phyloP scores from a whole-genome alignment of 2,329 filamentous ascomycete genomes.

The Teratosphaeria nubilosa region DNA sequence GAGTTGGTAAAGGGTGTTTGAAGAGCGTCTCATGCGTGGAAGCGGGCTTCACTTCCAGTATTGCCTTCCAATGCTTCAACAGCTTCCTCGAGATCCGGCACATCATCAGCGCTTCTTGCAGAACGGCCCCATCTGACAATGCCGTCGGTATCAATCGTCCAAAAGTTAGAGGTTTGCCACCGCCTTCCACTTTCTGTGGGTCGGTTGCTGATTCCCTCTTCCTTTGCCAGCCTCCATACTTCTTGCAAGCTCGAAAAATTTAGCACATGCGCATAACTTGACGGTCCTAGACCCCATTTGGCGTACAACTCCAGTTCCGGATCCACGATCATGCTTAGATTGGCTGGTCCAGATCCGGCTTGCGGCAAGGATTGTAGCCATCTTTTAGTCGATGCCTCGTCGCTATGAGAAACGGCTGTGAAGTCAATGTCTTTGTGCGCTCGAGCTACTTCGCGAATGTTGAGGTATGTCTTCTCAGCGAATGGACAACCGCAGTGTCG shows the following conservation, averaged over 20 bases:
- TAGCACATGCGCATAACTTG: slow-evolving; percentile 52
- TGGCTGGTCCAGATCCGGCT: slow-evolving; percentile 45
- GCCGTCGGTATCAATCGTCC: slow-evolving; percentile 47
- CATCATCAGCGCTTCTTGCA: slow-evolving; percentile 38
- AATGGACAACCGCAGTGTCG: slow-evolving; percentile 67
- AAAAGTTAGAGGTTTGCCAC: slow-evolving; percentile 61
- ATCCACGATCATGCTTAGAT: slow-evolving; percentile 52
- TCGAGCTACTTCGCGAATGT: slow-evolving; percentile 43
- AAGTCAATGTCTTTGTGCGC: slow-evolving; percentile 43
- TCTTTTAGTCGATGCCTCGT: slow-evolving; percentile 41
- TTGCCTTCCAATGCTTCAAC: slow-evolving; percentile 26
- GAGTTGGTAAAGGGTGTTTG: too few species aligned
- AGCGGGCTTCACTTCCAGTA: too few species aligned
- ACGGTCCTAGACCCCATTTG: slow-evolving; percentile 55
- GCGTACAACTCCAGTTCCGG: slow-evolving; percentile 50
- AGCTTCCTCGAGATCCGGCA: slow-evolving; percentile 44
- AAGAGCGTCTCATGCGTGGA: too few species aligned
- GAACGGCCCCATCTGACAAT: slow-evolving; percentile 44
- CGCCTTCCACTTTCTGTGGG: slow-evolving; percentile 55
- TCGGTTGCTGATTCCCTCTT: slow-evolving; percentile 57
- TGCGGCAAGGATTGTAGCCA: slow-evolving; percentile 41
- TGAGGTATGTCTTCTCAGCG: slow-evolving; percentile 40
- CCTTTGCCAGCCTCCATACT: slow-evolving; percentile 47
- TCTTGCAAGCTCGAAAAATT: slow-evolving; percentile 48
- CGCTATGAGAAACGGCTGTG: slow-evolving; percentile 54